phyloP scores from a whole-genome alignment of 2,329 filamentous ascomycete genomes.

The Pleurostoma richardsiae region DNA sequence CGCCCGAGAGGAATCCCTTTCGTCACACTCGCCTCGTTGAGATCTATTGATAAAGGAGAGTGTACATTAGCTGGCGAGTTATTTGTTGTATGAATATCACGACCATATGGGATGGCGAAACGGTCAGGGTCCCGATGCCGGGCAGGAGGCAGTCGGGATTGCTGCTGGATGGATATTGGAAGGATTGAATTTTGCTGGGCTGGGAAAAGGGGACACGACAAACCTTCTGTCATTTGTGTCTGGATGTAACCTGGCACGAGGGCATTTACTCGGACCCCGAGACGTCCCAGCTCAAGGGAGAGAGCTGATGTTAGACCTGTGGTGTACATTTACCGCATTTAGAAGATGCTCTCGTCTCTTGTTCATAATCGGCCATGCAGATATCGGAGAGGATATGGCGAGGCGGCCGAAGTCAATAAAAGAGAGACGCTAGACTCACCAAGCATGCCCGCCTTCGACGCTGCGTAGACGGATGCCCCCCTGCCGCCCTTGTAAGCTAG shows the following conservation, averaged over 20 bases:
- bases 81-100: not conserved
- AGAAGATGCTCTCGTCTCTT: conserved; percentile 20
- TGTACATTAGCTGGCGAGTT: conserved; percentile 6
- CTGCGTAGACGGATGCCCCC: conserved; percentile 68
- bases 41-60: conserved; percentile 15
- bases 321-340: not conserved
- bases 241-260: conserved; percentile 80
- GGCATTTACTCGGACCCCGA: conserved; percentile 69
- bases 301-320: conserved; percentile 64
- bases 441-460: conserved; percentile 75
- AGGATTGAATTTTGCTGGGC: not conserved
- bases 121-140: not conserved
- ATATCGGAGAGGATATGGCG: too few species aligned
- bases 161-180: conserved; percentile 1
- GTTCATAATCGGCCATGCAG: not conserved
- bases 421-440: conserved; percentile 37
- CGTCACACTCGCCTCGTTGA: conserved; percentile 29
- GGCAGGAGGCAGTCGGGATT: not conserved
- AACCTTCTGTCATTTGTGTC: conserved; percentile 74
- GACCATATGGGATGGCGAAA: not conserved
- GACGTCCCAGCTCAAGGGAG: conserved; percentile 54
- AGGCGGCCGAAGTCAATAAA: conserved; percentile 1
- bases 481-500: conserved; percentile 64
- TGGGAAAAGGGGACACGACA: conserved; percentile 16
- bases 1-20: conserved; percentile 59